These are phyloP conservation scores for Mycena sp. DNA, from an alignment of 1,284 basidiomycete genomes.

Conservation along the genomic window DNA sequence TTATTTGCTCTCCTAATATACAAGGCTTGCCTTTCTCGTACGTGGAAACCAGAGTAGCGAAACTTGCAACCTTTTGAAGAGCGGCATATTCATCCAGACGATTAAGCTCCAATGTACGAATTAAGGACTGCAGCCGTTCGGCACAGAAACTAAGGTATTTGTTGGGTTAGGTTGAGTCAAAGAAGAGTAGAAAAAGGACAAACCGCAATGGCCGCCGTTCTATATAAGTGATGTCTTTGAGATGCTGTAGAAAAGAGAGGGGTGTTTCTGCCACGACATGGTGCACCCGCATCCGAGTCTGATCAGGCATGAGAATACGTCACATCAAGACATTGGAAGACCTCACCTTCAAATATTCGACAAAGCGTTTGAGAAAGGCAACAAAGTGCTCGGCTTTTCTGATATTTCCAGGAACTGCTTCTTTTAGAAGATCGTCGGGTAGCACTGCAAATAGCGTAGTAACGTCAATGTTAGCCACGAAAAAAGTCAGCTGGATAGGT, in stretches of 20 bases:
- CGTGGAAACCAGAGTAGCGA: constrained; percentile 97
- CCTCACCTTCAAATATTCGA: constrained; percentile 95
- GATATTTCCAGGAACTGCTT: constrained; percentile 98
- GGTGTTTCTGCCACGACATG: constrained; percentile 99
- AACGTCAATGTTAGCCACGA: background rate
- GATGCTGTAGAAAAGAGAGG: constrained; percentile 96
- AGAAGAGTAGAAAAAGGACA: constrained; percentile 29
- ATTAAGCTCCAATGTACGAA: constrained; percentile 91
- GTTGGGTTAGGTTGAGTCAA: constrained; percentile 3
- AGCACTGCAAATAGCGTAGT: constrained; percentile 65
- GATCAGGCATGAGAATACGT: constrained; percentile 21
- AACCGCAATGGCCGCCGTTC: constrained; percentile 94
- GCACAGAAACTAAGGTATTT: constrained; percentile 87
- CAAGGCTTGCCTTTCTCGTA: constrained; percentile 88
- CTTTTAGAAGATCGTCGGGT: constrained; percentile 93
- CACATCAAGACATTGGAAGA: constrained; percentile 13
- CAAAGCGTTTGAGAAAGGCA: constrained; percentile 97
- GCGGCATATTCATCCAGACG: constrained; percentile 93
- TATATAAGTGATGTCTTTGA: constrained; percentile 99
- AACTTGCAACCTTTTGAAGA: constrained; percentile 95
- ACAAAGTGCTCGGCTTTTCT: constrained; percentile 99
- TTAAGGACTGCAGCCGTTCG: constrained; percentile 93
- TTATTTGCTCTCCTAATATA: constrained; percentile 15
- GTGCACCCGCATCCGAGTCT: constrained; percentile 98
- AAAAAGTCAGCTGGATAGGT: constrained; percentile 25